Percentiles rank a stretch among this genome's conserved stretches.
Conservation (phyloP, 139 green algal genomes). For the Micromonas commoda region DNA sequence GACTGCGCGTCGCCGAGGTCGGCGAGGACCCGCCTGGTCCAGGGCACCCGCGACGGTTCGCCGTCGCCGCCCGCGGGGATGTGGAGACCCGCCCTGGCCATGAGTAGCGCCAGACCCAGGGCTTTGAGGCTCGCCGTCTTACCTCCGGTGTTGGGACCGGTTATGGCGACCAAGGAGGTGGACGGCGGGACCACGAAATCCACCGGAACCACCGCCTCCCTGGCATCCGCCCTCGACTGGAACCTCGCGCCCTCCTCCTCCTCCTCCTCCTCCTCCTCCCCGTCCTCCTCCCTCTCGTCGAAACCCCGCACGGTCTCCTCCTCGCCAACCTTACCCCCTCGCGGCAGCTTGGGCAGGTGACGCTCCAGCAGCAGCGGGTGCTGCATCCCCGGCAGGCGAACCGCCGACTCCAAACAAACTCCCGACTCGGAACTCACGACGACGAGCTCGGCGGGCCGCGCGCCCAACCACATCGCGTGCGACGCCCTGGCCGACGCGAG, state of each 20-base stretch:
- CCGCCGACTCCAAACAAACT: too few species aligned
- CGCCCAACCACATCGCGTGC: constrained; percentile 43
- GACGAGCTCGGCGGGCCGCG: constrained; percentile 17
- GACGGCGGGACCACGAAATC: constrained; percentile 49
- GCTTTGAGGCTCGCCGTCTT: constrained; percentile 92
- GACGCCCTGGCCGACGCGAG: constrained; percentile 33
- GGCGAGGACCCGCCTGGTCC: constrained; percentile 45
- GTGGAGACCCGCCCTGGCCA: constrained; percentile 69
- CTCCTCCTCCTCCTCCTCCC: constrained; percentile 3
- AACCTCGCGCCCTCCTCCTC: background rate
- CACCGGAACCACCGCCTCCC: constrained; percentile 31
- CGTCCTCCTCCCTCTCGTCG: background rate
- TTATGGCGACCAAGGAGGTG: constrained; percentile 55
- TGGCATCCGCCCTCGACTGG: background rate
- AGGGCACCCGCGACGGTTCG: background rate
- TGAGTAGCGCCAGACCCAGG: constrained; percentile 66
- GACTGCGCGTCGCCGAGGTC: constrained; percentile 85
- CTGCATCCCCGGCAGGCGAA: constrained; percentile 22
- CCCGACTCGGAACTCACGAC: background rate
- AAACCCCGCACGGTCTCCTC: background rate
- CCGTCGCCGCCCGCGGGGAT: constrained; percentile 46
- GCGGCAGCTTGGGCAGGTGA: constrained; percentile 11
- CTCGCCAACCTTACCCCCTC: background rate
- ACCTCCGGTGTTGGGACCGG: constrained; percentile 87
- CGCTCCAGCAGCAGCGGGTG: constrained; percentile 43